Base-by-base conservation (phyloP, 179 eudicot species). In the Silene vulgaris region DNA sequence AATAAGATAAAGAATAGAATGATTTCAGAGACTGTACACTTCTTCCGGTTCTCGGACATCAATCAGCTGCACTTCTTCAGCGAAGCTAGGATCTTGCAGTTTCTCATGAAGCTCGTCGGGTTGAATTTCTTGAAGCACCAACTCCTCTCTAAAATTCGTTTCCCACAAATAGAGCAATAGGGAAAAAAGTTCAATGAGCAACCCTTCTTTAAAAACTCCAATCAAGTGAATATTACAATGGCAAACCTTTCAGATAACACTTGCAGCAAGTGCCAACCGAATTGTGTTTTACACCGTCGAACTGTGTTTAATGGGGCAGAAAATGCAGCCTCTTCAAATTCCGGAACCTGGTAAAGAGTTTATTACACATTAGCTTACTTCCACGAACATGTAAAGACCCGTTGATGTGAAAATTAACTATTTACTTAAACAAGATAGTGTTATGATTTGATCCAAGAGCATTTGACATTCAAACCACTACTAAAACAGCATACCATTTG, bases 11-110 rank as follows among this genome's bases (percentile, higher is more conserved):
- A 71, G 8, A 26, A 3, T 50, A 54, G 48, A 28, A 13, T 2
- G 48, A 30, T 57, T 28, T 30, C 65, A 21, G 61, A 32, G 40
- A 64, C 73, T 28, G 73, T 96, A 96, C 97, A 96, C 89, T 93
- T 95, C 99, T 35, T 89, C 89, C 4, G 97, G 99, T 80, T 96
- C 99, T 85, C 97, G 88, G 73, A 96, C 97, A 88, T 96, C 99
- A 79, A 93, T 93, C 81, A 93, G 74, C 74, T 91, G 98, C 69
- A 85, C 93, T 78, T 86, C 96, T 80, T 89, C 89, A 74, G 80
- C 45, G 57, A 89, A 91, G 76, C 61, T 72, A 52, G 93, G 89
- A 79, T 90, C 92, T 85, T 88, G 93, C 86, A 91, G 54, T 80
- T 79, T 93, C 54, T 43, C 81, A 56, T 90, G 96, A 75, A 90